Base-by-base conservation (phyloP, 2,329 filamentous ascomycete genomes). In the Diaporthe vexans region DNA sequence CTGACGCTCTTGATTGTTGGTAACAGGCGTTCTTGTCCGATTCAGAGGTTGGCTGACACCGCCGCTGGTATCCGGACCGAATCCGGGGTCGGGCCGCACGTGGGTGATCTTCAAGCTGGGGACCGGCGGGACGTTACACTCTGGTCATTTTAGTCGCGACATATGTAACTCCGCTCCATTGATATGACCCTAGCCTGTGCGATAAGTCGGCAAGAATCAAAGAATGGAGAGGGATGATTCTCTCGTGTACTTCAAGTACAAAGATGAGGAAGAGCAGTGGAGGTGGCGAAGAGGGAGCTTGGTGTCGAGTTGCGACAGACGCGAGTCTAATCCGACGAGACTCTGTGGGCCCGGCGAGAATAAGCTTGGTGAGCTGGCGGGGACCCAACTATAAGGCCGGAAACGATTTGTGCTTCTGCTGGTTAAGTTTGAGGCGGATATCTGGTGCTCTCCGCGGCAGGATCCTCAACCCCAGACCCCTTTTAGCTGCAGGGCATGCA, bases 31-130 rank as follows among this genome's bases (percentile, higher is more conserved):
- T 40, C 52, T 29, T 40, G 33, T 68, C 46, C n/a, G 46, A 46
- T 26, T 54, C 29, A 17, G 33, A 68, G 33, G 63, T 40, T 40
- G 63, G 76, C 72, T 81, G 74, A 10, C 43, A 29, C 33, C 48
- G 48, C n/a, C n/a, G 48, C 48, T 54, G 48, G 46, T 54, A 2
- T 48, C 63, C 46, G 63, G 48, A 40, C 63, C 63, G 63, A 54
- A 54, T 54, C 46, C 63, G 21, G 63, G n/a, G 48, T 52, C 63
- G 63, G 63, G 48, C 63, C 63, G 40, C 40, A 43, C 15, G 63
- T 68, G 33, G 48, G 48, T 68, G 63, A 54, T 54, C 63, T 37
- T 68, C 63, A 40, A 54, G 33, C 63, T 68, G 63, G 63, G 61
- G 61, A 26, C 63, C 63, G 63, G 46, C 63, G 33, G n/a, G 43